A percentile compares a stretch with the other conserved stretches of the same genome.
These are phyloP conservation scores for Ogataea philodendri DNA, from an alignment of 805 yeast genomes.

Conservation along the genomic window DNA sequence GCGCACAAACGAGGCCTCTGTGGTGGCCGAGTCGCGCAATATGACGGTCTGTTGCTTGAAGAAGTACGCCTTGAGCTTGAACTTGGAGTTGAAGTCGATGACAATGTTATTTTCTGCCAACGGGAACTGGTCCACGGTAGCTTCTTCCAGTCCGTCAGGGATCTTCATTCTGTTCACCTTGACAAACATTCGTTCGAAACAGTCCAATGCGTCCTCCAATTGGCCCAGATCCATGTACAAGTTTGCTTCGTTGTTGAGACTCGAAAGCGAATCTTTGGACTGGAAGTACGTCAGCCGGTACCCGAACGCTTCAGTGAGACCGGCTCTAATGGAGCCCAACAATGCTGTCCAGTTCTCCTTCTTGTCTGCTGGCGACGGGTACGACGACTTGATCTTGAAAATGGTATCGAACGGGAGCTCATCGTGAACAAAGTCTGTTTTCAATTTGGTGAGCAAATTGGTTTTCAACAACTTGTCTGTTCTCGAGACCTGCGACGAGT, in stretches of 20 bases:
- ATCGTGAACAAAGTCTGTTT: conserved; percentile 30
- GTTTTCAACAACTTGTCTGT: conserved; percentile 31
- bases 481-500: conserved; percentile 22
- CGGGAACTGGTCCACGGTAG: conserved; percentile 11
- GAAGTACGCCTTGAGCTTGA: conserved; percentile 23
- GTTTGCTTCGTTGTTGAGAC: conserved; percentile 35
- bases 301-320: conserved; percentile 53
- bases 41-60: conserved; percentile 23
- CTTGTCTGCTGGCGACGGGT: conserved; percentile 37
- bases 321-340: conserved; percentile 43
- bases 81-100: conserved; percentile 11
- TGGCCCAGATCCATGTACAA: conserved; percentile 49
- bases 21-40: conserved; percentile 26
- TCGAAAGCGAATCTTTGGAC: conserved; percentile 17
- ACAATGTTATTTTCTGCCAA: conserved; percentile 6
- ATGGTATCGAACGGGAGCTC: conserved; percentile 35
- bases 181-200: conserved; percentile 46
- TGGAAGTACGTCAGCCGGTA: conserved; percentile 43
- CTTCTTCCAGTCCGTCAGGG: conserved; percentile 20
- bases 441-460: conserved; percentile 32
- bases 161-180: conserved; percentile 15
- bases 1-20: conserved; percentile 30
- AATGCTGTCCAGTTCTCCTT: conserved; percentile 53
- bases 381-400: conserved; percentile 39
- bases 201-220: conserved; percentile 55